Evolutionary conservation across 768 basidiomycete species (phyloP).

Genomic region (Mycena maculata): DNA sequence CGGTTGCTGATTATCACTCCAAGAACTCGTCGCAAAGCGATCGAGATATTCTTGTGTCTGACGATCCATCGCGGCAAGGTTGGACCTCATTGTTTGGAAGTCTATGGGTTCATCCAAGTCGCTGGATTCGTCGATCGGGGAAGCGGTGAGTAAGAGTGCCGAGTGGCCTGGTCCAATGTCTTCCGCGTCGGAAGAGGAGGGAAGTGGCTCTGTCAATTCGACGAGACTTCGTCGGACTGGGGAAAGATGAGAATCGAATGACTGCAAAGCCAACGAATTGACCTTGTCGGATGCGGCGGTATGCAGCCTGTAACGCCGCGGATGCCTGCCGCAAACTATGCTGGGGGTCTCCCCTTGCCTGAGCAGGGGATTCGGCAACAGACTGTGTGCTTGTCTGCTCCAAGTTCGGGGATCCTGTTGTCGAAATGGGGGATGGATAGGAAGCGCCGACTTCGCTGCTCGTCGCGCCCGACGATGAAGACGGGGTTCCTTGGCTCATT

Average conservation of each 20-base stretch:
- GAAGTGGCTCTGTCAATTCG: conserved; percentile 53
- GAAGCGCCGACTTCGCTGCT: conserved; percentile 27
- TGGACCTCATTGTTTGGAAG: conserved; percentile 19
- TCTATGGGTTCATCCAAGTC: conserved; percentile 32
- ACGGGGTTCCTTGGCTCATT: conserved; percentile 37
- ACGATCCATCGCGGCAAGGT: conserved; percentile 30
- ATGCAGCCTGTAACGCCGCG: conserved; percentile 64
- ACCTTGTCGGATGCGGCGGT: conserved; percentile 62
- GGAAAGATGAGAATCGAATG: background rate
- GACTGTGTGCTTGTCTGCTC: conserved; percentile 17
- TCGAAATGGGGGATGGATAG: conserved; percentile 46
- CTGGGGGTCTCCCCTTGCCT: conserved; percentile 42
- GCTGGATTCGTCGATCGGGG: conserved; percentile 30
- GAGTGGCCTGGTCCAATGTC: conserved; percentile 54
- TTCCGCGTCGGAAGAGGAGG: conserved; percentile 30
- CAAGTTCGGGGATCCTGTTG: conserved; percentile 33
- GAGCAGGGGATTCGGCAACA: conserved; percentile 27
- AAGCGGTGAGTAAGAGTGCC: conserved; percentile 28
- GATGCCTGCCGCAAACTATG: conserved; percentile 62
- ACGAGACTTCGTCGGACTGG: conserved; percentile 61
- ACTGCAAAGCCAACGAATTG: background rate
- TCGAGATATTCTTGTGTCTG: conserved; percentile 30
- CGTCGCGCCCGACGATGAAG: background rate
- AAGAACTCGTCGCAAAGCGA: conserved; percentile 28
- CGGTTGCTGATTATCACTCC: conserved; percentile 27